Base-by-base conservation (phyloP, 495 filamentous ascomycete species). In the Penicillium simplicissimum region DNA sequence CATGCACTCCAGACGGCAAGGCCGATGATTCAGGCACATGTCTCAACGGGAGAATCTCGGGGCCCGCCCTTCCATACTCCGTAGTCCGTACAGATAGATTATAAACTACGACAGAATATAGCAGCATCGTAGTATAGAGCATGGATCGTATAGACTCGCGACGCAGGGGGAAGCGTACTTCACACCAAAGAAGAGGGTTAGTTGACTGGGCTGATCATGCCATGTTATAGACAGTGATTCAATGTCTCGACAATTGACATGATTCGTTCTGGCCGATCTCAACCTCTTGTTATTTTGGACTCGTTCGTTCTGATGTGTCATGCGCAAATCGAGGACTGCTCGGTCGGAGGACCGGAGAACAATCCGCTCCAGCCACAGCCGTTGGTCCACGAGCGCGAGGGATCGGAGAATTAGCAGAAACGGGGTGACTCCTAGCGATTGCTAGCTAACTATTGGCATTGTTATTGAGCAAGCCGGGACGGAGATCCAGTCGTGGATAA, bases 371-470 rank as follows among this genome's bases (percentile, higher is more conserved):
- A 69, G 37, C 67, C 67, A 63, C 62, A 63, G 34, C 62, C 57
- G 57, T 60, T 37, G 35, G 33, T 35, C n/a, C 56, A 28, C 33
- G 17, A 37, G 23, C 54, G 48, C 17, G 17, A 59, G 57, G 23
- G 23, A 17, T 69, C 66, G 68, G 66, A 67, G 66, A 62, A 66
- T 63, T 66, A 64, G n/a, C 47, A 45, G 42, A 62, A 62, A 62
- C 33, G 54, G 60, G 60, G 47, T 28, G 37, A 25, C 28, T n/a
- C n/a, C n/a, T 31, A 31, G 28, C 28, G 28, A 31, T 31, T 31
- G 28, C 28, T 31, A 31, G n/a, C n/a, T 31, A 0, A 31, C 2
- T 31, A 7, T 31, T 28, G 25, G 4, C 25, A 28, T 28, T 28
- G 25, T 2, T 15, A 3, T 42, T 14, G 5, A 53, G 51, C 15